Percentiles rank a stretch among this genome's conserved stretches.
Evolutionary conservation across 2,329 filamentous ascomycete genomes (phyloP).

Genomic region (Mariannaea elegans): DNA sequence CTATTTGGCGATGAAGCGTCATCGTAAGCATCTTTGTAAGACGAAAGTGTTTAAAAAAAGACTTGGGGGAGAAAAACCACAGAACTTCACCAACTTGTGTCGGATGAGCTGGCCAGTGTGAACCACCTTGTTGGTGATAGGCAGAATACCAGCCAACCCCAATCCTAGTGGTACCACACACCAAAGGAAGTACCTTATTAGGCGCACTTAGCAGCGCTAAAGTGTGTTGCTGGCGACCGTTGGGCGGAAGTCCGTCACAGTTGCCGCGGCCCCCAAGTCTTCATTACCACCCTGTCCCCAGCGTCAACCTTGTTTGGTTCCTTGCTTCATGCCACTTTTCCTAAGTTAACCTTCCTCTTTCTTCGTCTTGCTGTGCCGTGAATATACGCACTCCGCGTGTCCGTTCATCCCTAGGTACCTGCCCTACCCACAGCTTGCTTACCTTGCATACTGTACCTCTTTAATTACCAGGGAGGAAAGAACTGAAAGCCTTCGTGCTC

Average conservation of each 20-base stretch:
- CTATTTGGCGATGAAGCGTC: neutral
- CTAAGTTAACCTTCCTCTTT: neutral
- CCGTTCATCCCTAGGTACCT: neutral
- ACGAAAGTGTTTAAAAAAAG: neutral
- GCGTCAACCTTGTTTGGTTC: neutral
- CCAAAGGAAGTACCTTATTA: neutral
- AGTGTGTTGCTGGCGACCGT: slow-evolving; percentile 17
- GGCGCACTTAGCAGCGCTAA: slow-evolving; percentile 10
- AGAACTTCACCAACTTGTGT: neutral
- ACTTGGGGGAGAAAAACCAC: neutral
- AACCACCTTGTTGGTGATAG: neutral
- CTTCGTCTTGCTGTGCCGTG: slow-evolving; percentile 8
- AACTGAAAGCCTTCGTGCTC: neutral
- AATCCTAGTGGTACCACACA: slow-evolving; percentile 1
- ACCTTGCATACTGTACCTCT: neutral
- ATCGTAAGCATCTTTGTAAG: neutral
- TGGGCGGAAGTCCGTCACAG: slow-evolving; percentile 9
- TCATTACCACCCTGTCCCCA: neutral
- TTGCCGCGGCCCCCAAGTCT: slow-evolving; percentile 15
- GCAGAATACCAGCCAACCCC: neutral
- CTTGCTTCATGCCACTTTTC: slow-evolving; percentile 13
- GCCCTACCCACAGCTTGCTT: neutral
- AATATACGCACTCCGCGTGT: neutral
- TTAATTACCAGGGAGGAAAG: neutral
- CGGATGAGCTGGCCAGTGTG: neutral